Conservation (phyloP, 2,329 filamentous ascomycete genomes). For the Fusarium anguioides region DNA sequence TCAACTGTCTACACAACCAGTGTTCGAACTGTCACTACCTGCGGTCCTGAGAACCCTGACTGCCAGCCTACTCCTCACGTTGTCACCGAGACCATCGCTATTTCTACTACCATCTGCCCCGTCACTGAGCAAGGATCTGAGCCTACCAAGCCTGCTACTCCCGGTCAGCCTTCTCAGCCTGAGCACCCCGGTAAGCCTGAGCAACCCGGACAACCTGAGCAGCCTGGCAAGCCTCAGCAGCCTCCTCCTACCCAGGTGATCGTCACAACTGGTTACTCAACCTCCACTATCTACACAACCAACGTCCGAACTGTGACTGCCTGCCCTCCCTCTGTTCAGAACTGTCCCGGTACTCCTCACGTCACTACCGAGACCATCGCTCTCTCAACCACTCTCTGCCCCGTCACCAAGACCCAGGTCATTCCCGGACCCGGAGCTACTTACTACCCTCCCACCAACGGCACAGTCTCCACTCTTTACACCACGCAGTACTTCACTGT, state of each 20-base stretch:
- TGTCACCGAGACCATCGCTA: constrained; percentile 11
- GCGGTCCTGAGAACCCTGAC: neutral
- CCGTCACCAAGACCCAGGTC: constrained; percentile 29
- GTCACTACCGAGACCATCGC: constrained; percentile 19
- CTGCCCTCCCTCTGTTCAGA: constrained; percentile 1
- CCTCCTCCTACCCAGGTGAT: neutral
- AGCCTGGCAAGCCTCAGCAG: neutral
- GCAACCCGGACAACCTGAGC: too few relatives aligned
- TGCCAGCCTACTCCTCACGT: constrained; percentile 7
- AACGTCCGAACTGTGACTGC: constrained; percentile 33
- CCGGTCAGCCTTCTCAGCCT: too few relatives aligned
- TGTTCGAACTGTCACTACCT: constrained; percentile 34
- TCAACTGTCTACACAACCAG: constrained; percentile 33
- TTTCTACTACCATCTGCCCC: constrained; percentile 31
- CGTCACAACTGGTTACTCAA: constrained; percentile 27
- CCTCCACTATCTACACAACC: constrained; percentile 34
- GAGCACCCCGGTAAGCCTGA: too few relatives aligned
- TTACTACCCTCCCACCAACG: neutral
- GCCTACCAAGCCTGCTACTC: neutral
- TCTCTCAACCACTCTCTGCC: constrained; percentile 22
- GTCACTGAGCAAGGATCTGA: constrained; percentile 9
- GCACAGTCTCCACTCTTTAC: constrained; percentile 33
- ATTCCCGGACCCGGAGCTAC: constrained; percentile 8
- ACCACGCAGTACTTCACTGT: constrained; percentile 35
- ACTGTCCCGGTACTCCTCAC: constrained; percentile 13